Base-by-base conservation (phyloP, 768 basidiomycete genomes). In the Tulasnella sp. region DNA sequence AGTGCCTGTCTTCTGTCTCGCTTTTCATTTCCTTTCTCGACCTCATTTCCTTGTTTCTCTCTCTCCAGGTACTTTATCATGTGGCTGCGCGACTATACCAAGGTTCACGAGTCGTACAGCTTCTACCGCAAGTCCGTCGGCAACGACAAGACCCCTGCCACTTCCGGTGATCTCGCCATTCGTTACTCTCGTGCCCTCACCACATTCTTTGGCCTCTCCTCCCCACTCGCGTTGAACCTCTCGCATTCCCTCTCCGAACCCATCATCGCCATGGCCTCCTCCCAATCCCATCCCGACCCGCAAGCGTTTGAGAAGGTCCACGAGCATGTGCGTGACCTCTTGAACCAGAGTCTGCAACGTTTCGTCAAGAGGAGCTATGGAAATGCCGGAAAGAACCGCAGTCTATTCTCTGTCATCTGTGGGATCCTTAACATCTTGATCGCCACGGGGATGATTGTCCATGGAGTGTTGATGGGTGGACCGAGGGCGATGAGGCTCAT, bases 341-440 rank as follows among this genome's bases (percentile, higher is more conserved):
- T 58, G n/a, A 26, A 38, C 13, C 27, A 58, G 17, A 47, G 44
- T 21, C 56, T 58, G 11, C 26, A 17, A 17, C 42, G 56, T 13
- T 58, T 58, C 34, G 23, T 48, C 10, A 38, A 42, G 17, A 29
- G 30, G 17, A 26, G 32, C 34, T 61, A 38, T 26, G 55, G 60
- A 44, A 65, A 65, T 30, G 60, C 63, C 7, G 65, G 56, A 7
- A 51, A 60, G 13, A 48, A 62, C 24, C 52, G 65, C 23, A 60
- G 61, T 3, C 19, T 58, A 15, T 61, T 65, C 47, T 64, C 63
- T 15, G 54, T 61, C 24, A 19, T 51, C 26, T 27, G 58, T n/a
- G 65, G 65, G 19, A 41, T 65, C 9, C 10, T 55, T 8, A 15
- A 41, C 3, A 62, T 64, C 56, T 17, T 27, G 4, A 51, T 65